Conservation (phyloP, 495 filamentous ascomycete species). For the Xylaria cubensis region DNA sequence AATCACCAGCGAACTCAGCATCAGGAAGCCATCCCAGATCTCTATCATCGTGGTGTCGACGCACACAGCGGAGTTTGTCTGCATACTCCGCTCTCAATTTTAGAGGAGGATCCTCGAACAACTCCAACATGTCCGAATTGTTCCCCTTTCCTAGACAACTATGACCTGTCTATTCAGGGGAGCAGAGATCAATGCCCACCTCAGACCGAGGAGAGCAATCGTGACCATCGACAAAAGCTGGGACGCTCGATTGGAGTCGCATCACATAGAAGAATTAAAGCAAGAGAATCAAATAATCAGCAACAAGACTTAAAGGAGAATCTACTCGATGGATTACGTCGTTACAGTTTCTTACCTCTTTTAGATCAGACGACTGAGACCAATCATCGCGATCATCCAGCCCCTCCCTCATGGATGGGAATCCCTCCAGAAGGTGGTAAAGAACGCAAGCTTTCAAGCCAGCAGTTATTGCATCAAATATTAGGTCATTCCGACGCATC, state of each 20-base stretch:
- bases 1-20: not conserved
- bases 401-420: not conserved
- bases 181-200: not conserved
- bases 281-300: not conserved
- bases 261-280: conserved; percentile 12
- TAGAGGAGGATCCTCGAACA: conserved; percentile 20
- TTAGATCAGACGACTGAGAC: conserved; percentile 10
- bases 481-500: not conserved
- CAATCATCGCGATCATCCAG: not conserved
- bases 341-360: conserved; percentile 22
- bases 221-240: not conserved
- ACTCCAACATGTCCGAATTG: not conserved
- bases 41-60: conserved; percentile 21
- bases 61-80: conserved; percentile 16
- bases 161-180: not conserved
- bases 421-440: not conserved
- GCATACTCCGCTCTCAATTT: conserved; percentile 3
- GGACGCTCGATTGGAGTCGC: conserved; percentile 19
- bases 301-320: not conserved
- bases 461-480: conserved; percentile 19
- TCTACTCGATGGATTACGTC: conserved; percentile 2
- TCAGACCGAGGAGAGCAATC: not conserved
- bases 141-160: not conserved
- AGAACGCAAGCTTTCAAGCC: conserved; percentile 2
- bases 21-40: not conserved